Evolutionary conservation across 208 protist species (phyloP).

Genomic region (Acanthamoeba healyi): DNA sequence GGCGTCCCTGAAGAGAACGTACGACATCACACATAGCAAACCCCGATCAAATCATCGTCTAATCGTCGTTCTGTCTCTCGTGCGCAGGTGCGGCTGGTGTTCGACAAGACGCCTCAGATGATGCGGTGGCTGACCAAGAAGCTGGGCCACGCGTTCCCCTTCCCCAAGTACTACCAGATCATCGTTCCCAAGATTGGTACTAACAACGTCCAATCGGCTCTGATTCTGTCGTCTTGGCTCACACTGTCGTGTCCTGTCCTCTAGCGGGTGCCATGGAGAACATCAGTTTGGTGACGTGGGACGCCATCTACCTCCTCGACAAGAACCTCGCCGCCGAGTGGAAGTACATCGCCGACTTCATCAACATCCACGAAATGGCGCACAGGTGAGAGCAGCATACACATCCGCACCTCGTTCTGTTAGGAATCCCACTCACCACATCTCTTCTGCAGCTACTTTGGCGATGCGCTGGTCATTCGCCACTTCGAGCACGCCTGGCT

Average conservation of each 20-base stretch:
- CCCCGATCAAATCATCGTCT: background rate
- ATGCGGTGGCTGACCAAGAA: constrained; percentile 58
- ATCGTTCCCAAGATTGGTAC: background rate
- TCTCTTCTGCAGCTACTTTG: constrained; percentile 27
- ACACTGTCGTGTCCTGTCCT: background rate
- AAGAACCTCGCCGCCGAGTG: constrained; percentile 29
- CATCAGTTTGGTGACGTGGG: constrained; percentile 64
- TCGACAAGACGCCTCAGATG: constrained; percentile 39
- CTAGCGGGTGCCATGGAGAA: constrained; percentile 44
- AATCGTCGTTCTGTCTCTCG: background rate
- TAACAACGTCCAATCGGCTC: background rate
- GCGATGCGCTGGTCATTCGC: constrained; percentile 55
- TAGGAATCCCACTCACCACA: background rate
- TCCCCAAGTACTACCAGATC: constrained; percentile 70
- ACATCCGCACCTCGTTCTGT: no score
- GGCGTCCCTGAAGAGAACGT: constrained; percentile 30
- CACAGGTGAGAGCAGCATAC: background rate
- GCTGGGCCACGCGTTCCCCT: constrained; percentile 42
- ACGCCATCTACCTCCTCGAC: constrained; percentile 42
- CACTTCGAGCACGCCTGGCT: constrained; percentile 65
- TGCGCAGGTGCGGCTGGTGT: background rate
- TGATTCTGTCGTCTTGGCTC: background rate
- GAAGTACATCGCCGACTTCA: constrained; percentile 1
- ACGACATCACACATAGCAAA: background rate
- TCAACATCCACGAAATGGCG: constrained; percentile 49